phyloP scores from a whole-genome alignment of 164 flowering plant species.

The Berberis vulgaris region DNA sequence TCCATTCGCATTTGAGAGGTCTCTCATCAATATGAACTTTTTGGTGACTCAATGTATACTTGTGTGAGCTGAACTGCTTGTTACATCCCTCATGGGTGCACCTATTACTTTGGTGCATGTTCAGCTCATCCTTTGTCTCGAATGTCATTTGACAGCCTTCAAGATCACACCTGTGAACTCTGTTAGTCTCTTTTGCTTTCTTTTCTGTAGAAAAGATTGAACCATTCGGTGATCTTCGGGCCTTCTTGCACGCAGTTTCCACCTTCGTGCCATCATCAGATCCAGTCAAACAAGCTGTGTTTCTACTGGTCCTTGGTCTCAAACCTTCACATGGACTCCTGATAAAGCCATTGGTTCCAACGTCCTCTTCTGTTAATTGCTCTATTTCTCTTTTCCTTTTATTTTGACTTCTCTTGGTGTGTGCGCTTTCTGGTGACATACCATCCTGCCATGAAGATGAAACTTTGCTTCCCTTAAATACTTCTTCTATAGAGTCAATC shows the following conservation, averaged over 20 bases:
- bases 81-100: constrained; percentile 71
- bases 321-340: constrained; percentile 90
- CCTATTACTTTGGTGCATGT: constrained; percentile 48
- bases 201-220: neutral
- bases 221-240: neutral
- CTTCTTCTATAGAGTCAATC: neutral
- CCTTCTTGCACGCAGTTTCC: constrained; percentile 17
- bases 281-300: constrained; percentile 9
- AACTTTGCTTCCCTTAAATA: neutral
- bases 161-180: constrained; percentile 42
- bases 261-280: constrained; percentile 1
- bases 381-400: constrained; percentile 45
- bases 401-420: constrained; percentile 11
- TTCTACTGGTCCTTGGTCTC: constrained; percentile 51
- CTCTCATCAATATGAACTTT: constrained; percentile 77
- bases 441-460: constrained; percentile 17
- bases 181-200: neutral
- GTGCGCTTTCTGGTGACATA: constrained; percentile 8
- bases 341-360: constrained; percentile 26
- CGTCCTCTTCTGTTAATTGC: constrained; percentile 15
- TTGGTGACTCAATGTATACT: constrained; percentile 53
- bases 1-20: constrained; percentile 86
- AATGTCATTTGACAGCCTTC: constrained; percentile 75
- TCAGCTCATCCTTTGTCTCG: constrained; percentile 51
- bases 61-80: constrained; percentile 72